A percentile compares a stretch with the other conserved stretches of the same genome.
Evolutionary conservation across 208 protist genomes (phyloP).

Genomic region (Crithidia acanthocephali): DNA sequence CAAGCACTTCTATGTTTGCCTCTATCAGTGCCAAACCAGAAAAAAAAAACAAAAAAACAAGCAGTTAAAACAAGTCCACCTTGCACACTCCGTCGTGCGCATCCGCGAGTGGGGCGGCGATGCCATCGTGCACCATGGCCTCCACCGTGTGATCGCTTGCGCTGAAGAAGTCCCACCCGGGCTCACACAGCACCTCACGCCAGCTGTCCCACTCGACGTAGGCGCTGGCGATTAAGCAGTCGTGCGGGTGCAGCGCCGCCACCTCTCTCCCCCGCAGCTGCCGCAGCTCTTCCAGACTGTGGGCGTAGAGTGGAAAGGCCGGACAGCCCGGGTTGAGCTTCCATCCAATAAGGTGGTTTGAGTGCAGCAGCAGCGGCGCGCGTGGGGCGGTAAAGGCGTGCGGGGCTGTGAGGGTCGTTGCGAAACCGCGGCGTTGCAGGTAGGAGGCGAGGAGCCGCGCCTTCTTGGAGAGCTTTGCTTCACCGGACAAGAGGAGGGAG

Average conservation of each 20-base stretch:
- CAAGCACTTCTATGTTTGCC: too few relatives aligned
- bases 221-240: constrained; percentile 45
- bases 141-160: constrained; percentile 46
- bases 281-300: constrained; percentile 59
- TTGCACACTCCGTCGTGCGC: constrained; percentile 7
- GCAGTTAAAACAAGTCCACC: constrained; percentile 8
- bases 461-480: constrained; percentile 19
- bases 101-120: constrained; percentile 5
- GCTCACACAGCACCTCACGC: constrained; percentile 68
- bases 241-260: constrained; percentile 47
- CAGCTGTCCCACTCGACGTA: constrained; percentile 87
- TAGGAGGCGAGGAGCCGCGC: constrained; percentile 29
- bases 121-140: constrained; percentile 41
- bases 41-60: neutral
- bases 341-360: constrained; percentile 76
- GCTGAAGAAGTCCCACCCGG: constrained; percentile 61
- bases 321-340: constrained; percentile 37
- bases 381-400: neutral
- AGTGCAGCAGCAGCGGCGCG: constrained; percentile 61
- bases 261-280: constrained; percentile 35
- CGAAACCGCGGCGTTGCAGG: constrained; percentile 36
- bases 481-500: neutral
- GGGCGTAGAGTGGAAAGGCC: constrained; percentile 69
- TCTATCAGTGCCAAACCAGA: neutral
- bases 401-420: neutral